These are phyloP conservation scores for Halenospora varia DNA, from an alignment of 495 filamentous ascomycete genomes.

Conservation along the genomic window DNA sequence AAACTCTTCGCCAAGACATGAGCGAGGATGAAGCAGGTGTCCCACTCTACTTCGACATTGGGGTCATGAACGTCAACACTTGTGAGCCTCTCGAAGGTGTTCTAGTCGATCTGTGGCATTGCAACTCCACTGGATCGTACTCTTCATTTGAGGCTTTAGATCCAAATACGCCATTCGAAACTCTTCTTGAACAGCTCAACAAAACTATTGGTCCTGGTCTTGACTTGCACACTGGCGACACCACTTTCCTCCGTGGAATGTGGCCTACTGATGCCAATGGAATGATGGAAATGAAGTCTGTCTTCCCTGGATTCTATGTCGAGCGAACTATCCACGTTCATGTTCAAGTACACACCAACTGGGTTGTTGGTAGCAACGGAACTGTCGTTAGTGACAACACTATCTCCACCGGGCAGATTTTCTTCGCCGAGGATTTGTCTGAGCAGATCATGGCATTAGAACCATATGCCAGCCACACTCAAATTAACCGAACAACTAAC, in stretches of 20 bases:
- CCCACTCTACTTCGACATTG: no score
- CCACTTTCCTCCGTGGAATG: slow-evolving; percentile 18
- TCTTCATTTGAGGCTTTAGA: slow-evolving; percentile 1
- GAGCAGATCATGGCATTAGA: slow-evolving; percentile 17
- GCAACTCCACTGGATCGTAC: no score
- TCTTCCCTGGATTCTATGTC: slow-evolving; percentile 17
- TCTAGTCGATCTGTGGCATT: no score
- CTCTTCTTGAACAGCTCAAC: slow-evolving; percentile 13
- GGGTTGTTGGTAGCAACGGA: slow-evolving; percentile 12
- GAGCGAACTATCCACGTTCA: slow-evolving; percentile 18
- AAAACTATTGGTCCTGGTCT: not conserved
- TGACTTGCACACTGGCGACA: slow-evolving; percentile 12
- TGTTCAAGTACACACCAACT: slow-evolving; percentile 13
- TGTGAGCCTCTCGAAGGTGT: no score
- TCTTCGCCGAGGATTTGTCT: slow-evolving; percentile 12
- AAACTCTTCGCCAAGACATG: no score
- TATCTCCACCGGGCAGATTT: slow-evolving; percentile 15
- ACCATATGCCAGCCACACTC: slow-evolving; percentile 13
- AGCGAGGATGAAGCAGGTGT: no score
- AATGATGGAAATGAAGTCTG: slow-evolving; percentile 8
- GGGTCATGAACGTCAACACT: no score
- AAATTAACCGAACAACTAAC: slow-evolving; percentile 17
- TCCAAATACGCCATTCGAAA: slow-evolving; percentile 9
- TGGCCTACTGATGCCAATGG: slow-evolving; percentile 11
- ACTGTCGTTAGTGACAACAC: slow-evolving; percentile 8